Conservation (phyloP, 208 protist species). For the Trypanosoma melophagium region DNA sequence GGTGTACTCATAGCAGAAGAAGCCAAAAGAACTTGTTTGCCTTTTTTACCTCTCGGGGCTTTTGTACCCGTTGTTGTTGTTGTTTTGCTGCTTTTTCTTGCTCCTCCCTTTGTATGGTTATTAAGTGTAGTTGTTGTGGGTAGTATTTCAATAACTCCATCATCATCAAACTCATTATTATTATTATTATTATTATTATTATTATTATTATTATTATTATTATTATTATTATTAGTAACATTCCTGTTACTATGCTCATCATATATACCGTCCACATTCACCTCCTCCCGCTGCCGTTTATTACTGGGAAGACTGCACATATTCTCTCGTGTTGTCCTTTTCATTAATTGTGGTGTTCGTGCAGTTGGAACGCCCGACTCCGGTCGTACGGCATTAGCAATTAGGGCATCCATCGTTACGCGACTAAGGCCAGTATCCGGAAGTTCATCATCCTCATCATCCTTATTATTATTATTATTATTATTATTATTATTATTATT, state of each 20-base stretch:
- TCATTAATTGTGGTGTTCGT: neutral
- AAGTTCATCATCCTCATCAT: constrained; percentile 51
- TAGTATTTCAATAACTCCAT: no score
- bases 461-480: constrained; percentile 20
- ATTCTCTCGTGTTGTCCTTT: neutral
- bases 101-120: no score
- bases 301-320: neutral
- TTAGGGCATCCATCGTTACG: constrained; percentile 33
- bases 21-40: neutral
- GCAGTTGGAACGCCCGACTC: constrained; percentile 2
- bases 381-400: constrained; percentile 23
- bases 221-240: neutral
- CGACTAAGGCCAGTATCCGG: constrained; percentile 56
- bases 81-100: neutral
- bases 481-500: constrained; percentile 1
- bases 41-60: constrained; percentile 10
- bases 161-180: constrained; percentile 1
- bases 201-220: constrained; percentile 1
- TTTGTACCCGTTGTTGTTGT: neutral
- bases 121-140: neutral
- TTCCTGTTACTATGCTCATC: neutral
- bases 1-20: constrained; percentile 3
- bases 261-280: constrained; percentile 10
- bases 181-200: constrained; percentile 1
- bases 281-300: constrained; percentile 10